Base-by-base conservation (phyloP, 2,329 filamentous ascomycete genomes). In the Claviceps purpurea region DNA sequence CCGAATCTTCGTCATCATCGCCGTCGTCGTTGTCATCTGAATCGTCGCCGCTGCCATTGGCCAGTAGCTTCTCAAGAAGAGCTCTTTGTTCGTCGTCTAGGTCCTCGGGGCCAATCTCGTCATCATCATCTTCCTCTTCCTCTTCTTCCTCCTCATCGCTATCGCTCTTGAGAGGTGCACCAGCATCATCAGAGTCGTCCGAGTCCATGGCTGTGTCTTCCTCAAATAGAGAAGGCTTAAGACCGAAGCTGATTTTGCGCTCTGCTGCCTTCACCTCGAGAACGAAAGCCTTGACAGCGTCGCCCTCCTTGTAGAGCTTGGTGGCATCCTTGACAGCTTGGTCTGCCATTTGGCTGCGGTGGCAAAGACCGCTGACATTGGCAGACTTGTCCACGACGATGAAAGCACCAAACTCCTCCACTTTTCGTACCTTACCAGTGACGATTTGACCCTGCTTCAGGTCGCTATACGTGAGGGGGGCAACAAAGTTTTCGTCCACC, bases 391-490 rank as follows among this genome's bases (percentile, higher is more conserved):
- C 89, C 20, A 98, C 74, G 44, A 94, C 80, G 59, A 98, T 86
- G 66, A 98, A 98, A 5, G 91, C 91, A 57, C 93, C 93, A 65
- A 90, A 98, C 37, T 95, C 87, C 62, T 95, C 88, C 2, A 97
- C 89, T 68, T 94, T 95, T 60, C 90, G 84, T 52, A 98, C 81
- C 64, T 88, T 95, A 48, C 90, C 93, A 13, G 87, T 95, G 38
- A 98, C 78, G 37, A 89, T 72, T 66, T 95, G 87, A 6, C 89
- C 90, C 56, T 78, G 72, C 62, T 85, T 81, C 52, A 97, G 73
- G 59, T 95, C 87, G n/a, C 76, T 75, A 56, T 91, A 85, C 0
- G 78, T 83, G n/a, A 84, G 66, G 1, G 81, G 83, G 22, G 86
- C 79, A 45, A 81, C 79, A 66, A 88, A 95, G 58, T 90, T 75